Evolutionary conservation across 2,329 filamentous ascomycete species (phyloP), one percentile per base, ranked within the genome.

Genomic region (Chaetomiaceae sp.): DNA sequence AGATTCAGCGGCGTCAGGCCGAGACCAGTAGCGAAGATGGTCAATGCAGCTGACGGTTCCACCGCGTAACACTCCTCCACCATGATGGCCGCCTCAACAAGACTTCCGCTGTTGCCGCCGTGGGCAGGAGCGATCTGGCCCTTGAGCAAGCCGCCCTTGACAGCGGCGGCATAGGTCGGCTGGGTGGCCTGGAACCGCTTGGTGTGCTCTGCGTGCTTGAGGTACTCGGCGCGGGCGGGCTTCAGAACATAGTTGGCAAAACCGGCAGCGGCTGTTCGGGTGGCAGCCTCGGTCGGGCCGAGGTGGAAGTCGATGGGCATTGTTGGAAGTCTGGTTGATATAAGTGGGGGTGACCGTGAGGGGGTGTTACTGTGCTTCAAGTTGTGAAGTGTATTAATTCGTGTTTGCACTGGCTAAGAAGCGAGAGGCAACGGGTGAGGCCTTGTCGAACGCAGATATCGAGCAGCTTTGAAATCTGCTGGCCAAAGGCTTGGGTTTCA

Each of bases 11-110:
- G 77, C 1, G 71, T 76, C 29, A 82, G 60, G 0, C 78, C 79
- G 3, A 82, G 63, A 0, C 74, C 77, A 1, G 75, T 81, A 0
- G 69, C 75, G 34, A 80, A 71, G 14, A 81, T 72, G 0, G 76
- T 80, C 16, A 81, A 59, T 0, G 75, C 69, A 0, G 73, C 69
- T 14, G 72, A 73, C 0, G 74, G 72, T 55, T 82, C 79, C 32
- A 76, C 71, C 1, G 73, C 67, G 58, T 76, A 80, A 53, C 77
- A 69, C 55, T 81, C 77, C 58, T 81, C 78, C 0, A 79, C 71
- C 13, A 78, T 57, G 36, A 81, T 71, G 0, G 75, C 71, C 1
- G 75, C 70, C 47, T 80, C 76, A 6, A 78, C 52, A 0, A 81
- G 65, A 8, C 67, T 69, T 1, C 68, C 70, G 5, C 69, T 71